Evolutionary conservation across 2,329 filamentous ascomycete genomes (phyloP), one percentile per base, ranked within the genome.

Genomic region (Boeremia lycopersici): DNA sequence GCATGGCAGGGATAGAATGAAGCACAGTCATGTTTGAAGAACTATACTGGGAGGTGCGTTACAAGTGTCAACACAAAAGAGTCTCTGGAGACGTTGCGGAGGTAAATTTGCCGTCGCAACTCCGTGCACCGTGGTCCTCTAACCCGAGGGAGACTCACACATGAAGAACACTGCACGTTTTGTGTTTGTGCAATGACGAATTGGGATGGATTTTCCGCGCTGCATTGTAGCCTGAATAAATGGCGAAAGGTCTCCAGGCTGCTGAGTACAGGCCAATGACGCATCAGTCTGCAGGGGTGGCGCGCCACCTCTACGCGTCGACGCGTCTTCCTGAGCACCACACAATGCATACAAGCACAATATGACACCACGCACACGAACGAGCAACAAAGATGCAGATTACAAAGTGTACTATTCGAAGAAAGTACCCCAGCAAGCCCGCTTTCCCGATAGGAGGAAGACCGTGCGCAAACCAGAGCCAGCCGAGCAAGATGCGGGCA

Each of bases 391-490:
- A 40, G 59, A 68, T 7, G 53, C 60, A 10, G 52, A 63, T 12
- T 66, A 48, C 44, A 72, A 69, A 40, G 63, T 64, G 30, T 74
- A 72, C 51, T 71, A 69, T 17, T 66, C 69, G 10, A 74, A 69
- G 39, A 73, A 67, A 38, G 48, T 65, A 2, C 66, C 69, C 7
- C 61, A 69, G 31, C 71, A 74, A 34, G 43, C 58, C 7, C 50
- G 62, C 35, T 74, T 74, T 26, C 70, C 72, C 3, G 63, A 67
- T 30, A 60, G 55, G 46, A 55, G 56, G 40, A 74, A 72, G 51
- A 64, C 44, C 1, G 70, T 73, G 36, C 67, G 68, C 15, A 50
- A 56, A n/a, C 69, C 56, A 15, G 39, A 58, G 0, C 48, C 55
- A 6, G 26, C 45, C 1, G 41, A 47, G 35, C 54, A 56, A 30